Evolutionary conservation across 73 alveolate genomes (phyloP), one percentile per base, ranked within the genome.

Genomic region (Durusdinium trenchii): DNA sequence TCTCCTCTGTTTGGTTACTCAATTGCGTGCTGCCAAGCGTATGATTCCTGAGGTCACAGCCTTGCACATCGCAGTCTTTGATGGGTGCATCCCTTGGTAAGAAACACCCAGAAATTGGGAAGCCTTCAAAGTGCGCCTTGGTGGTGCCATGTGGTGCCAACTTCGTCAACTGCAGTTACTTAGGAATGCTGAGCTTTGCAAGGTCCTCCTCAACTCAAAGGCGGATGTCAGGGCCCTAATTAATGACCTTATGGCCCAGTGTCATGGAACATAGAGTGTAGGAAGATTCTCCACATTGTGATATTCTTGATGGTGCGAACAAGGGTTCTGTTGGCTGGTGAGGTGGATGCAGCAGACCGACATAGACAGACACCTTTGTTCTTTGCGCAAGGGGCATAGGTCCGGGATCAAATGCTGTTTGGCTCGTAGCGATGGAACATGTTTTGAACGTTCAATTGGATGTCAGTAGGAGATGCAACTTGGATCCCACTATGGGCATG

Each of bases 331-430:
- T 12, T 35, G 32, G 12, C 40, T 78, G 89, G 64, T 18, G 40
- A 90, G 96, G 96, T 90, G 60, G 96, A 43, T 12, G 96, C 96
- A 3, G 83, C 96, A 9, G 96, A 90, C 86, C 96, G 96, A 62
- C 96, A 90, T 32, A 86, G 96, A 50, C 96, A 90, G 61, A 90
- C 96, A 28, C 96, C 96, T n/a, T 75, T 90, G 45, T 90, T 90
- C 45, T 90, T 90, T 48, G 96, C 96, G 96, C 47, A 9, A 67
- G 82, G 61, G 42, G 18, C 82, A 40, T 81, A 86, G 67, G 47
- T 62, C 35, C 76, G 76, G 28, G 38, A 36, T 20, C 30, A 23
- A 23, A 32, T 36, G 4, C 38, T 30, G 76, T 10, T 14, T 32
- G 18, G 3, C 32, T 20, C 32, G 0, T 32, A 30, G 76, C 35